A percentile compares a stretch with the other conserved stretches of the same genome.
Evolutionary conservation across 1,284 basidiomycete species (phyloP).

Genomic region (Rhodotorula mucilaginosa): DNA sequence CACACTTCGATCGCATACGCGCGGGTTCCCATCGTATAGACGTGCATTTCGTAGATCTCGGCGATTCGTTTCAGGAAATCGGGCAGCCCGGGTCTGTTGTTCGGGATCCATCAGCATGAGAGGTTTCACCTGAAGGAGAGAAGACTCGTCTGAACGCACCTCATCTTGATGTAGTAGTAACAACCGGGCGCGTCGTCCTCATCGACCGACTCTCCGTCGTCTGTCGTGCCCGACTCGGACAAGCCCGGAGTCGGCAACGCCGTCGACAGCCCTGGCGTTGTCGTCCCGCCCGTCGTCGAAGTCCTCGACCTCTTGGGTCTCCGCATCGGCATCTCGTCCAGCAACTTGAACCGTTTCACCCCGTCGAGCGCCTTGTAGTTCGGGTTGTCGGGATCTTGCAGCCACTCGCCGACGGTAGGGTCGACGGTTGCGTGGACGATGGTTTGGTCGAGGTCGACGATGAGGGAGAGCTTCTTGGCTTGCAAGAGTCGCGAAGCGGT

Average conservation of each 20-base stretch:
- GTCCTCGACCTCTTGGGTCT: constrained; percentile 9
- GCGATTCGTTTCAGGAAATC: constrained; percentile 72
- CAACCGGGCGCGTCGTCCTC: constrained; percentile 66
- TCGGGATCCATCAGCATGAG: neutral
- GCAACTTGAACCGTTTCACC: constrained; percentile 77
- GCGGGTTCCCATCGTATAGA: constrained; percentile 98
- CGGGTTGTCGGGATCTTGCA: constrained; percentile 69
- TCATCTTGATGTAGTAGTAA: constrained; percentile 95
- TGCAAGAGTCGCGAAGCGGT: constrained; percentile 73
- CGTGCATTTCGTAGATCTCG: constrained; percentile 92
- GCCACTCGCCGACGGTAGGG: constrained; percentile 97
- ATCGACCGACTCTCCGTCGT: constrained; percentile 7
- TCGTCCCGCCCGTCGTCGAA: neutral
- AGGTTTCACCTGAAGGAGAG: neutral
- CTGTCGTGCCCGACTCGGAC: constrained; percentile 1
- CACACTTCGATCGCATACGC: constrained; percentile 96
- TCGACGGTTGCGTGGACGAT: constrained; percentile 98
- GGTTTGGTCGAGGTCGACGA: constrained; percentile 98
- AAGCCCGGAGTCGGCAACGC: neutral
- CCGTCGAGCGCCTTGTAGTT: constrained; percentile 86
- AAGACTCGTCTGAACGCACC: constrained; percentile 54
- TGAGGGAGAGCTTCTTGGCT: constrained; percentile 79
- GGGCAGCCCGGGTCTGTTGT: constrained; percentile 73
- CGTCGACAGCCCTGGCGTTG: constrained; percentile 9
- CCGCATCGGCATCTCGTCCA: constrained; percentile 58